Evolutionary conservation across 768 basidiomycete genomes (phyloP), one percentile per base, ranked within the genome.

Genomic region (Postia placenta): DNA sequence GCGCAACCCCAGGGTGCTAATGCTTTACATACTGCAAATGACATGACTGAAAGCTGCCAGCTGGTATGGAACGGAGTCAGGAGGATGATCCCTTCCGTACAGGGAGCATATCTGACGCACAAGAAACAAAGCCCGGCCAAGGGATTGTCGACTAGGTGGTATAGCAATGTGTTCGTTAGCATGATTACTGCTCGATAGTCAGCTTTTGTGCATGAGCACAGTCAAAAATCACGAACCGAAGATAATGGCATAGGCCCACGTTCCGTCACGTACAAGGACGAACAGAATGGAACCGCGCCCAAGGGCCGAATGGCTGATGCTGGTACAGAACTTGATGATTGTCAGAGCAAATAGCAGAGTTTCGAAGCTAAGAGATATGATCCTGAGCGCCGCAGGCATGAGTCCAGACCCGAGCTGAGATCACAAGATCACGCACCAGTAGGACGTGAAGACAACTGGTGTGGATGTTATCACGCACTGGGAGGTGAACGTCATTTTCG

Each of bases 161-260:
- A 55, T 51, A 58, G 53, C 37, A 58, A 25, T 2, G 52, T 53
- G 38, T 58, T 58, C 38, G 56, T 15, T 1, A 59, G 51, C 53
- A 59, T 47, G n/a, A 55, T 43, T 4, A 42, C 58, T 57, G 28
- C 33, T n/a, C 33, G 20, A 42, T n/a, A n/a, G n/a, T n/a, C n/a
- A n/a, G n/a, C n/a, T n/a, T n/a, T n/a, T n/a, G n/a, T n/a, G n/a
- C n/a, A n/a, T 35, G 33, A 35, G 9, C 33, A 35, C n/a, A 35
- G n/a, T n/a, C 9, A 9, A 35, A n/a, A n/a, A 35, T 11, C 2
- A 37, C 48, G n/a, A 19, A 49, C 49, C 37, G 42, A 52, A 53
- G n/a, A 53, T 53, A 20, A 53, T 49, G 4, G 52, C 52, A 27
- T 49, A 53, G 1, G 48, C 52, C 52, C 52, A 53, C 5, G 52